A percentile compares a stretch with the other conserved stretches of the same genome.
phyloP scores from a whole-genome alignment of 306 rosid genomes.

The Rosa persica region DNA sequence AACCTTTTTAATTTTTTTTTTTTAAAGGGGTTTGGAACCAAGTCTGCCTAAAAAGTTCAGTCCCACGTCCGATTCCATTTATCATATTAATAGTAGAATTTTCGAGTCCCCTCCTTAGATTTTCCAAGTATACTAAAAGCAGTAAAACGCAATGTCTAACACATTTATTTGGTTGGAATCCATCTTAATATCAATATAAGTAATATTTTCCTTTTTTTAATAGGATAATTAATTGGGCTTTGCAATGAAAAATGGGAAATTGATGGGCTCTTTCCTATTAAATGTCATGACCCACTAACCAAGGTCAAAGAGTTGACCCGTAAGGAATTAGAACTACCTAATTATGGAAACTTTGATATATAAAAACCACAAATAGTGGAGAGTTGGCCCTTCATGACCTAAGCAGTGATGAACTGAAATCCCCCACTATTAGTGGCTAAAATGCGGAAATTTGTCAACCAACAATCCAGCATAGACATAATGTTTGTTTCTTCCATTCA shows the following conservation, averaged over 20 bases:
- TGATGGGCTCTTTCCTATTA: not conserved
- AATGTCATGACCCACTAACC: not conserved
- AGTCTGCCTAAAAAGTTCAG: too few relatives aligned
- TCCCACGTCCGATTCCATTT: too few relatives aligned
- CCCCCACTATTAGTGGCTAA: not conserved
- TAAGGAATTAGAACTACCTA: not conserved
- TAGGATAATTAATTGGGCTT: not conserved
- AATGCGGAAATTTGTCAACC: not conserved
- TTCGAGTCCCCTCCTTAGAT: too few relatives aligned
- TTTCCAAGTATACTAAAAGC: too few relatives aligned
- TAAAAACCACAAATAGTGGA: not conserved
- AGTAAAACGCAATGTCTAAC: too few relatives aligned
- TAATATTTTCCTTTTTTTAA: not conserved
- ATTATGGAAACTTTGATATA: not conserved
- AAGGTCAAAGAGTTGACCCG: conserved; percentile 2
- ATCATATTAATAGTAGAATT: too few relatives aligned
- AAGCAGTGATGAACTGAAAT: conserved; percentile 17
- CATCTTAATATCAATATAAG: not conserved
- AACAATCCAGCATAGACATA: conserved; percentile 2
- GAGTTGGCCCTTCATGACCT: not conserved
- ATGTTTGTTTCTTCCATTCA: not conserved
- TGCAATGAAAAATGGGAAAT: not conserved
- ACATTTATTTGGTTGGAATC: too few relatives aligned
- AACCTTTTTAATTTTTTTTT: too few relatives aligned
- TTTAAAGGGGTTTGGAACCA: too few relatives aligned